phyloP scores from a whole-genome alignment of 2,329 filamentous ascomycete genomes.

The Incumbomyces delicatus region DNA sequence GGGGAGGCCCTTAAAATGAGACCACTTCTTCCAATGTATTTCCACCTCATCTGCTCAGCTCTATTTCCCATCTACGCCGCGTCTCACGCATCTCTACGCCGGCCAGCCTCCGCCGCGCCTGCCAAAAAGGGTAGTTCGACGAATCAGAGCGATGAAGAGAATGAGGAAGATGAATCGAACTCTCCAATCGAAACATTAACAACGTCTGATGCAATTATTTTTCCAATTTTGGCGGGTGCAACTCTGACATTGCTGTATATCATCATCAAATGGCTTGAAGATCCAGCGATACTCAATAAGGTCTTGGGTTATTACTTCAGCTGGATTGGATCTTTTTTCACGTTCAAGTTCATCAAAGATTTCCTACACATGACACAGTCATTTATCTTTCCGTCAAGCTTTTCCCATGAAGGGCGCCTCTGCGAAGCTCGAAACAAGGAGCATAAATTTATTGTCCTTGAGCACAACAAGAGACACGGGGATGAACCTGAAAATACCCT shows the following conservation, averaged over 20 bases:
- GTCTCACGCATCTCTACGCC: slow-evolving; percentile 72
- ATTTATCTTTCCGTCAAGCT: slow-evolving; percentile 64
- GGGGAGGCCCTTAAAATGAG: slow-evolving; percentile 22
- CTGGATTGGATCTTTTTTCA: slow-evolving; percentile 64
- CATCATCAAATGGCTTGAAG: slow-evolving; percentile 78
- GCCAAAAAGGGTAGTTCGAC: slow-evolving; percentile 35
- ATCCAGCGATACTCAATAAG: slow-evolving; percentile 71
- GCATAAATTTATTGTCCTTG: too few relatives aligned
- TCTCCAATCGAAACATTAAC: slow-evolving; percentile 59
- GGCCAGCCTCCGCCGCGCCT: slow-evolving; percentile 68
- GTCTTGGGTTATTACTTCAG: slow-evolving; percentile 78
- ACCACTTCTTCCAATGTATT: slow-evolving; percentile 44
- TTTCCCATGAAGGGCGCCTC: slow-evolving; percentile 42
- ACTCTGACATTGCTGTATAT: slow-evolving; percentile 72
- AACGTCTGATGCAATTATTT: slow-evolving; percentile 71
- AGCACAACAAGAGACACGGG: slow-evolving; percentile 20
- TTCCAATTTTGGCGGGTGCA: slow-evolving; percentile 66
- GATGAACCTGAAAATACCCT: background rate
- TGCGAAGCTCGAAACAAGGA: slow-evolving; percentile 32
- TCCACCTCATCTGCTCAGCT: slow-evolving; percentile 57
- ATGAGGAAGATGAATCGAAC: slow-evolving; percentile 45
- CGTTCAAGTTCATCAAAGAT: slow-evolving; percentile 66
- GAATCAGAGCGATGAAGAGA: slow-evolving; percentile 41
- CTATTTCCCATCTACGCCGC: slow-evolving; percentile 76
- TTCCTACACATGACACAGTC: slow-evolving; percentile 53